These are phyloP conservation scores for Pythium volutum DNA, from an alignment of 352 stramenopile genomes.

Conservation along the genomic window DNA sequence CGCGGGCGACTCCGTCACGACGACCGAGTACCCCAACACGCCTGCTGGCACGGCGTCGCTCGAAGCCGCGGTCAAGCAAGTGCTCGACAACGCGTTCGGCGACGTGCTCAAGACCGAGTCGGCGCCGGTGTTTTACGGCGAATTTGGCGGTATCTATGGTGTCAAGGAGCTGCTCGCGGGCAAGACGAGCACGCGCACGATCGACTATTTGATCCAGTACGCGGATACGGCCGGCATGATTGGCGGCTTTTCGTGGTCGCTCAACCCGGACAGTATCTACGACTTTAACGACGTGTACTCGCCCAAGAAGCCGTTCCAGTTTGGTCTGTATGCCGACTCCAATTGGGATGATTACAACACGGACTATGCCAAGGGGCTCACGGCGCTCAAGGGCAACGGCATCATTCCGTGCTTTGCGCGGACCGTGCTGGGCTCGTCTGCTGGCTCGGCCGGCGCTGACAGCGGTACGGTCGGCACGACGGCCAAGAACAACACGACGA, in stretches of 20 bases:
- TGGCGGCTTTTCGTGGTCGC: slow-evolving; percentile 72
- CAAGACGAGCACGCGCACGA: slow-evolving; percentile 68
- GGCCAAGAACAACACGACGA: slow-evolving; percentile 7
- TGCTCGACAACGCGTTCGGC: slow-evolving; percentile 70
- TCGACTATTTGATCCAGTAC: slow-evolving; percentile 74
- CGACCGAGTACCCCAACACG: slow-evolving; percentile 68
- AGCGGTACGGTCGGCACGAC: slow-evolving; percentile 18
- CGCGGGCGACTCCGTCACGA: slow-evolving; percentile 29
- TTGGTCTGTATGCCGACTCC: slow-evolving; percentile 67
- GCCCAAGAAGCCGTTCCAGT: slow-evolving; percentile 56
- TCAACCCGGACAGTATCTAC: slow-evolving; percentile 78
- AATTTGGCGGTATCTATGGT: slow-evolving; percentile 84
- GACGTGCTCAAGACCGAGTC: slow-evolving; percentile 42
- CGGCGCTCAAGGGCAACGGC: slow-evolving; percentile 66
- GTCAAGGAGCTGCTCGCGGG: slow-evolving; percentile 39
- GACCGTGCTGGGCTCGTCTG: slow-evolving; percentile 33
- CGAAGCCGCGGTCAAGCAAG: slow-evolving; percentile 46
- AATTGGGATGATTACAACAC: slow-evolving; percentile 66
- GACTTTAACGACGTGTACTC: slow-evolving; percentile 75
- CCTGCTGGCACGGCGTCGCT: slow-evolving; percentile 54
- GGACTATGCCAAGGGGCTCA: slow-evolving; percentile 62
- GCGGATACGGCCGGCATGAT: slow-evolving; percentile 62
- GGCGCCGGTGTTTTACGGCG: slow-evolving; percentile 69
- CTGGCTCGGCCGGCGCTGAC: slow-evolving; percentile 26
- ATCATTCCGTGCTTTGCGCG: slow-evolving; percentile 63